Evolutionary conservation across 106 monocot genomes (phyloP).

Genomic region (Chionographis japonica): DNA sequence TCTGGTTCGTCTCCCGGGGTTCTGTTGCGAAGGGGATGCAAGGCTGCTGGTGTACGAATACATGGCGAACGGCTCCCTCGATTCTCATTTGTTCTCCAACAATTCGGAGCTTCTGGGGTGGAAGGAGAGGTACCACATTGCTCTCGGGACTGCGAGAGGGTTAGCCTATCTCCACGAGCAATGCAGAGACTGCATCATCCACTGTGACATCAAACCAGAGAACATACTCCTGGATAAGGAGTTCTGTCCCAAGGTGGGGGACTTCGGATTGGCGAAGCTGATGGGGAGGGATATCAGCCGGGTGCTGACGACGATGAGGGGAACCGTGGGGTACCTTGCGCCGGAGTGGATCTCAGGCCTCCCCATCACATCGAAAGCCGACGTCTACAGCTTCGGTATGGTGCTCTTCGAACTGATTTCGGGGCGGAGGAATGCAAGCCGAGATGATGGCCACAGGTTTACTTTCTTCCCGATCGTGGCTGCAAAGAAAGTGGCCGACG

Average conservation of each 20-base stretch:
- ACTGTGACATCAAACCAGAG: slow-evolving; percentile 17
- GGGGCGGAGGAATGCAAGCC: neutral
- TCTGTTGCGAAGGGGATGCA: slow-evolving; percentile 10
- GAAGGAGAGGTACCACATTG: slow-evolving; percentile 10
- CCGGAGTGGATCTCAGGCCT: slow-evolving; percentile 10
- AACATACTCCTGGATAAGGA: slow-evolving; percentile 11
- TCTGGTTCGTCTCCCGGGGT: slow-evolving; percentile 13
- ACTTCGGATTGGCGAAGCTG: slow-evolving; percentile 20
- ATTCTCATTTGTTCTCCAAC: neutral
- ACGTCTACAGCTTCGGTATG: slow-evolving; percentile 15
- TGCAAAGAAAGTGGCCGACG: neutral
- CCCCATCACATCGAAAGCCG: slow-evolving; percentile 8
- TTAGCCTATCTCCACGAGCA: slow-evolving; percentile 14
- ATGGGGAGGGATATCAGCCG: slow-evolving; percentile 8
- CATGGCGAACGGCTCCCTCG: slow-evolving; percentile 7
- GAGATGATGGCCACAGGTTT: neutral
- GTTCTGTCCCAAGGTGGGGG: slow-evolving; percentile 4
- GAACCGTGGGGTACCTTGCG: slow-evolving; percentile 11
- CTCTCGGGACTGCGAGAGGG: slow-evolving; percentile 5
- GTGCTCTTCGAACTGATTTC: slow-evolving; percentile 13
- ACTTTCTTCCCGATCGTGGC: slow-evolving; percentile 3
- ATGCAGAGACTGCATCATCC: slow-evolving; percentile 14
- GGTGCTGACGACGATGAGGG: slow-evolving; percentile 11
- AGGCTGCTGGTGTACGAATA: slow-evolving; percentile 10
- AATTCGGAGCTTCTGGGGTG: neutral